A percentile compares a stretch with the other conserved stretches of the same genome.
phyloP scores from a whole-genome alignment of 2,329 filamentous ascomycete genomes.

The Cercospora janseana region DNA sequence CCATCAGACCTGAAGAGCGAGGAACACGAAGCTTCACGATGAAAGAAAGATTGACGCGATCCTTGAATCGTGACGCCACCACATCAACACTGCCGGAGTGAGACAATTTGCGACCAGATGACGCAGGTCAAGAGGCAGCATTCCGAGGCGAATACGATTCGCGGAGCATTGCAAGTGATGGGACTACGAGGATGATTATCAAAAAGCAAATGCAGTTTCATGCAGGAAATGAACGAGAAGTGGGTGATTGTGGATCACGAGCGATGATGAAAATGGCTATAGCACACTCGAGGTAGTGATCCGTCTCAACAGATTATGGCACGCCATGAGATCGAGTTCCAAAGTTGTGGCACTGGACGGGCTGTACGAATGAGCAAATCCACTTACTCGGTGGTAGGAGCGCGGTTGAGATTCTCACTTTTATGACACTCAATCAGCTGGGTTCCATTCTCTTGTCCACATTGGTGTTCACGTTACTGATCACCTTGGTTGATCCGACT shows the following conservation, averaged over 20 bases:
- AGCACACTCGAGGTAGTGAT: background rate
- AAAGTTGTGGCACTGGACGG: no score
- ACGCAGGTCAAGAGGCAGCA: constrained; percentile 1
- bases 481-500: no score
- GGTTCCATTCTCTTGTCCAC: no score
- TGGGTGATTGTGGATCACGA: background rate
- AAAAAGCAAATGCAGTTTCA: constrained; percentile 24
- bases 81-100: background rate
- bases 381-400: no score
- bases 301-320: no score
- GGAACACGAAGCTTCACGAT: background rate
- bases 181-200: constrained; percentile 25
- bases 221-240: constrained; percentile 3
- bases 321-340: no score
- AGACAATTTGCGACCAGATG: constrained; percentile 7
- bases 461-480: no score
- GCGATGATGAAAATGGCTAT: background rate
- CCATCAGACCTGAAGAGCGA: background rate
- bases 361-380: no score
- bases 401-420: no score
- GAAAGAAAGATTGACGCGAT: constrained; percentile 7
- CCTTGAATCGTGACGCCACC: background rate
- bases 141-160: constrained; percentile 13
- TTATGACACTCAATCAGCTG: no score
- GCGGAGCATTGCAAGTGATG: constrained; percentile 20